A percentile compares a stretch with the other conserved stretches of the same genome.
Evolutionary conservation across 164 flowering plant genomes (phyloP).

Genomic region (Tinospora cordifolia): DNA sequence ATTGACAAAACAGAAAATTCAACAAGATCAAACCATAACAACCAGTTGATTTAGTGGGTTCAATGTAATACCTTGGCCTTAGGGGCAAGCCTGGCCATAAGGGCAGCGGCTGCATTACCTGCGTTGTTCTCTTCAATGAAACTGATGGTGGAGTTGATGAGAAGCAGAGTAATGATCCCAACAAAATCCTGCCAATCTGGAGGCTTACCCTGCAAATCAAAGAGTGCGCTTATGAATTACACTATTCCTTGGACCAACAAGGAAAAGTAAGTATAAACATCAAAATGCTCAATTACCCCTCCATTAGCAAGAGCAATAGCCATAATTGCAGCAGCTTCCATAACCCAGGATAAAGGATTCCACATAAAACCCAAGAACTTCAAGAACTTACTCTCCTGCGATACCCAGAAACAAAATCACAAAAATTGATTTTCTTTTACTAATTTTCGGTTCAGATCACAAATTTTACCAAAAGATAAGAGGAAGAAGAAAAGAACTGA

Average conservation of each 20-base stretch:
- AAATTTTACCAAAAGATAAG: not conserved
- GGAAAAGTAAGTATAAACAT: not conserved
- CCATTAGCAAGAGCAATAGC: slow-evolving; percentile 92
- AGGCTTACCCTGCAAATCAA: slow-evolving; percentile 53
- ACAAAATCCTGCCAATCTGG: slow-evolving; percentile 96
- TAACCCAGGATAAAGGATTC: slow-evolving; percentile 95
- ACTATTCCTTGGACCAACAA: not conserved
- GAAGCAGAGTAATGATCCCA: slow-evolving; percentile 65
- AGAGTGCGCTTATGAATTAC: not conserved
- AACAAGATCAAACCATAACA: not conserved
- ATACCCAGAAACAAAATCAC: slow-evolving; percentile 9
- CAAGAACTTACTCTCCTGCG: slow-evolving; percentile 80
- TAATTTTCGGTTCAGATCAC: not conserved
- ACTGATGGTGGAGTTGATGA: slow-evolving; percentile 87
- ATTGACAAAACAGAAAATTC: not conserved
- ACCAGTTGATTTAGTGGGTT: not conserved
- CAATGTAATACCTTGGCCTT: slow-evolving; percentile 56
- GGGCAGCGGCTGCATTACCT: slow-evolving; percentile 93
- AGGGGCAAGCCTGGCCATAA: slow-evolving; percentile 91
- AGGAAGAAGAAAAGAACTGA: not conserved
- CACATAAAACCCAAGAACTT: slow-evolving; percentile 93
- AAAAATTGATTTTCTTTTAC: not conserved
- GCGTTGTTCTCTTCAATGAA: slow-evolving; percentile 92
- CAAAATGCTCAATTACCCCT: slow-evolving; percentile 45
- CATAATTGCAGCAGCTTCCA: slow-evolving; percentile 97